These are phyloP conservation scores for Friedmanniomyces endolithicus DNA, from an alignment of 495 filamentous ascomycete species.

Conservation along the genomic window DNA sequence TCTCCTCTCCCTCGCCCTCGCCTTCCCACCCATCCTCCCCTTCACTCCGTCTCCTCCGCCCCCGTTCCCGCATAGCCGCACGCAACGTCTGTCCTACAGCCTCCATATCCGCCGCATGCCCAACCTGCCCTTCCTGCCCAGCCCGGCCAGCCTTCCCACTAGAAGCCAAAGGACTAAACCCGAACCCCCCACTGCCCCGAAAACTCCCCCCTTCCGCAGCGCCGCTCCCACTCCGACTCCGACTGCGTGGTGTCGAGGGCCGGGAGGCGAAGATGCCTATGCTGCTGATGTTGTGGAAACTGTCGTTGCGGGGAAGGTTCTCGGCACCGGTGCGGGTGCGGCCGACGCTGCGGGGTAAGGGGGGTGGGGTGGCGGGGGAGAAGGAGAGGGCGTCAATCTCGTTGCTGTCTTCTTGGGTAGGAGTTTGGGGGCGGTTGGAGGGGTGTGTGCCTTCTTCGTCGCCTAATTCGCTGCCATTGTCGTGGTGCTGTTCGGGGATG, in stretches of 20 bases:
- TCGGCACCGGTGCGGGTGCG: slow-evolving; percentile 17
- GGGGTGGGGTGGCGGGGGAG: slow-evolving; percentile 3
- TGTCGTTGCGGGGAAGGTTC: slow-evolving; percentile 75
- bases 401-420: neutral
- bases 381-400: slow-evolving; percentile 9
- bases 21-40: slow-evolving; percentile 32
- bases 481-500: slow-evolving; percentile 44
- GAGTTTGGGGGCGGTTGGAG: slow-evolving; percentile 17
- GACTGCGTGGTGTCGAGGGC: slow-evolving; percentile 58
- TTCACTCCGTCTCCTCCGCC: slow-evolving; percentile 56
- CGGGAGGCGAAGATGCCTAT: slow-evolving; percentile 82
- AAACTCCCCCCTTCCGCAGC: slow-evolving; percentile 24
- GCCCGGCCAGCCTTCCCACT: neutral
- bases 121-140: too few relatives aligned
- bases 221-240: slow-evolving; percentile 53
- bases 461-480: too few relatives aligned
- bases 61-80: slow-evolving; percentile 78
- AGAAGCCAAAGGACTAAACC: slow-evolving; percentile 62
- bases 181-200: slow-evolving; percentile 40
- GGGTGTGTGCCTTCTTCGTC: slow-evolving; percentile 30
- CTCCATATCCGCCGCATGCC: slow-evolving; percentile 63
- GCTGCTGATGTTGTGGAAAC: slow-evolving; percentile 72
- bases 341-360: neutral
- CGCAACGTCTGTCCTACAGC: slow-evolving; percentile 76
- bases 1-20: neutral